These are phyloP conservation scores for Lasiodiplodia theobromae DNA, from an alignment of 2,329 filamentous ascomycete genomes.

Conservation along the genomic window DNA sequence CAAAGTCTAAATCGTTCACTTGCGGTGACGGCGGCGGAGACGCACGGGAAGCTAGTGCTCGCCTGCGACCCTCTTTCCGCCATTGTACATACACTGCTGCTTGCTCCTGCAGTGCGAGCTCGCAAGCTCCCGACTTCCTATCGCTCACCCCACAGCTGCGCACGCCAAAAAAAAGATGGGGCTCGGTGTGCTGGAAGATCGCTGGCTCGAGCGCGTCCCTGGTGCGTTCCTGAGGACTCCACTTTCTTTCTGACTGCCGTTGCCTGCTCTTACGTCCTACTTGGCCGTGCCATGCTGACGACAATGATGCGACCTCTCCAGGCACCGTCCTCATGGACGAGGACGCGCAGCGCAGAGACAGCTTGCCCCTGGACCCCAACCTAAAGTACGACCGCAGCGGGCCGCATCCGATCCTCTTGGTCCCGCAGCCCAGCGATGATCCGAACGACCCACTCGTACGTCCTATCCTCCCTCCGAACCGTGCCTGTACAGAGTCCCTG, in stretches of 20 bases:
- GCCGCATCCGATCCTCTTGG: constrained; percentile 70
- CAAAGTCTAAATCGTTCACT: neutral
- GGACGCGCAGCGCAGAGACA: constrained; percentile 38
- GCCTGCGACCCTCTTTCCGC: neutral
- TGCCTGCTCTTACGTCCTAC: neutral
- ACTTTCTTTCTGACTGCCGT: neutral
- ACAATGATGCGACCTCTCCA: constrained; percentile 18
- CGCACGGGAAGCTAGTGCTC: neutral
- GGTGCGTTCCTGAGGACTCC: constrained; percentile 58
- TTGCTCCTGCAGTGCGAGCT: neutral
- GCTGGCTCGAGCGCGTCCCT: constrained; percentile 72
- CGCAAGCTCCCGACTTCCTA: neutral
- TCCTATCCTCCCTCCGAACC: constrained; percentile 8
- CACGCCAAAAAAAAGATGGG: constrained; percentile 58
- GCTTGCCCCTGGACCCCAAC: constrained; percentile 45
- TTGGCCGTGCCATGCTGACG: neutral
- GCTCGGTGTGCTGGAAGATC: constrained; percentile 76
- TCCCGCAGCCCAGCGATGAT: constrained; percentile 90
- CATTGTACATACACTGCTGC: neutral
- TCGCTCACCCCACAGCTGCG: neutral
- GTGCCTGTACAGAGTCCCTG: neutral
- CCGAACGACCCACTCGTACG: constrained; percentile 83
- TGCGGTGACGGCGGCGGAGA: neutral
- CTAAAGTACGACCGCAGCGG: constrained; percentile 78
- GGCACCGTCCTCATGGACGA: constrained; percentile 51